Evolutionary conservation across 179 eudicot genomes (phyloP), one percentile per base, ranked within the genome.

Genomic region (Patellifolia procumbens): DNA sequence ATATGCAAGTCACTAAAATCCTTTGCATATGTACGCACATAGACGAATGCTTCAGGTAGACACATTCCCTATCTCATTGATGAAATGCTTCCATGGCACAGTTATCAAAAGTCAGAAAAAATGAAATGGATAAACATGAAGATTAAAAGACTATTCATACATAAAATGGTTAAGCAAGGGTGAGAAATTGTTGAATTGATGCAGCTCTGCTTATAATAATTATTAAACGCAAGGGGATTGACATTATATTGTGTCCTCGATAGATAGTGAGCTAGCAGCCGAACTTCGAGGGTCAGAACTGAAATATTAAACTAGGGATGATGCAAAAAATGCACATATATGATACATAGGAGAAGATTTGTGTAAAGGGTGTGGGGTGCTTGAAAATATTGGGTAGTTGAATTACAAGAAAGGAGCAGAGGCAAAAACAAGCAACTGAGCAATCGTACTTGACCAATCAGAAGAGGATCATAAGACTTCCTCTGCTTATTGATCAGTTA

Each of bases 1-100:
- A 46, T 62, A 62, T 29, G 60, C 45, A 68, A 15, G 29, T 28
- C 22, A 22, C 58, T 48, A 70, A 29, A 39, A 70, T 7, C 2
- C 28, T 70, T 49, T 49, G 42, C 73, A 70, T 70, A 51, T 11
- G 39, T 19, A 68, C 34, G 26, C 52, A 42, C 70, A n/a, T 20
- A 13, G 22, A 45, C 6, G 15, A 8, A 68, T 0, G 1, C 13
- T 10, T 22, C 22, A 3, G 49, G 45, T 15, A 45, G 48, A n/a
- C n/a, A 16, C 53, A 12, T 43, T 32, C 19, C 15, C 12, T 43
- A 15, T 22, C 26, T 68, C 29, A 20, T 39, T 5, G 12, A 7
- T 29, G 16, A 34, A 64, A 37, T 0, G 29, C 51, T 39, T 39
- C 68, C 48, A 64, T 34, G 17, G 6, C 43, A 42, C 19, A 22